phyloP scores from a whole-genome alignment of 129 eudicot genomes.

The Helianthus tuberosus region DNA sequence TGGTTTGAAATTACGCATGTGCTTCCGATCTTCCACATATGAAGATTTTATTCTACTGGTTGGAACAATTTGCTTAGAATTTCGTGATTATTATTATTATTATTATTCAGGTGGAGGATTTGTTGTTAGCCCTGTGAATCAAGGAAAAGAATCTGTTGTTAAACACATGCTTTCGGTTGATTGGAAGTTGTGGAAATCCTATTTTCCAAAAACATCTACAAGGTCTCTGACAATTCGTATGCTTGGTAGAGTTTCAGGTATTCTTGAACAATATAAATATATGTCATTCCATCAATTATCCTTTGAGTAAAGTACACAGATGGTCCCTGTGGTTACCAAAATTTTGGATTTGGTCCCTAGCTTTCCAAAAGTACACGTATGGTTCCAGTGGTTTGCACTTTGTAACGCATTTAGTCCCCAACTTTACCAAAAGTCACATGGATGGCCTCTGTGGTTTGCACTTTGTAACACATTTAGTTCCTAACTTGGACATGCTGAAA shows the following conservation, averaged over 20 bases:
- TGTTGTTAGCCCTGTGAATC: slow-evolving; percentile 60
- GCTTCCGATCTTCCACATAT: neutral
- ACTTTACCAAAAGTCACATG: too few species aligned
- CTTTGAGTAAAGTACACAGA: neutral
- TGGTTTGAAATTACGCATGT: neutral
- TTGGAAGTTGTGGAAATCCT: slow-evolving; percentile 75
- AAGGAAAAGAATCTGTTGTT: slow-evolving; percentile 78
- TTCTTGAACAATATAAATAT: neutral
- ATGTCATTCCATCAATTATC: neutral
- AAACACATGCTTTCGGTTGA: slow-evolving; percentile 90
- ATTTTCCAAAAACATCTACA: slow-evolving; percentile 48
- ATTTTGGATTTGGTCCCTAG: too few species aligned
- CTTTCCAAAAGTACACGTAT: too few species aligned
- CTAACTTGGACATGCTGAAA: too few species aligned
- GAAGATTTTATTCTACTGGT: slow-evolving; percentile 10
- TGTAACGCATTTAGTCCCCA: too few species aligned
- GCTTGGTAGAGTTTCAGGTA: slow-evolving; percentile 86
- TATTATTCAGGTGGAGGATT: slow-evolving; percentile 68
- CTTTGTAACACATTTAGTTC: too few species aligned
- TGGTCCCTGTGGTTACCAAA: too few species aligned
- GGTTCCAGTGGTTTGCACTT: too few species aligned
- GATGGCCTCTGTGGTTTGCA: too few species aligned
- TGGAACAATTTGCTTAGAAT: neutral
- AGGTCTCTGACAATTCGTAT: slow-evolving; percentile 66
- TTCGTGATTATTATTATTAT: neutral